Evolutionary conservation across 2,329 filamentous ascomycete genomes (phyloP), one percentile per base, ranked within the genome.

Genomic region (Intubia oerlemansii): DNA sequence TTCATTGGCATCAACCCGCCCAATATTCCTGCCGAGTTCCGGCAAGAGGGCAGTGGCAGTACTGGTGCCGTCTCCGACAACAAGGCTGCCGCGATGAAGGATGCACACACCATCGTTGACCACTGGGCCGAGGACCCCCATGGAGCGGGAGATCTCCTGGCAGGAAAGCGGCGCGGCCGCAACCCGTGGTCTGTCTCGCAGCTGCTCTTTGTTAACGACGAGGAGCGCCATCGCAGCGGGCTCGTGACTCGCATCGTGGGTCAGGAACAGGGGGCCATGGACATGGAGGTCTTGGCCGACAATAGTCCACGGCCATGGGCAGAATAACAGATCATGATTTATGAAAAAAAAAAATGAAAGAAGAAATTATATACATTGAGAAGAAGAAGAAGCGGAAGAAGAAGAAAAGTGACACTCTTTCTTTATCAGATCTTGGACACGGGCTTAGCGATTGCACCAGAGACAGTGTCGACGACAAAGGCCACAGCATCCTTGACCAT

Each of bases 1-100:
- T 74, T 68, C 30, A 39, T 74, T 6, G 75, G 74, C 0, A 62
- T 79, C 28, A 66, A 80, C 41, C 75, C 75, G 11, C 62, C 60
- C 2, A 38, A 39, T 15, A 26, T 41, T 27, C 38, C 38, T 12
- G 32, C 31, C 0, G 49, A 52, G 2, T 50, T 61, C 44, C 38
- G 39, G 1, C n/a, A n/a, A n/a, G n/a, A n/a, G 41, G 42, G 17
- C 17, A 28, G 11, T 6, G 10, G 10, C 24, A 16, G 4, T 14
- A n/a, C 11, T 23, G 10, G 19, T 7, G 9, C 11, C 25, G 8
- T 29, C n/a, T n/a, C 27, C 8, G 18, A 19, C 1, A 43, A 39
- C 13, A 56, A 60, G 33, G 39, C 44, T 13, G 46, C 41, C 4
- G 55, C 53, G 0, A 49, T 56, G 41, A 42, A 44, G 14, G 62